Percentiles rank a stretch among this genome's conserved stretches.
Evolutionary conservation across 1,139 yeast genomes (phyloP).

Genomic region (Diutina catenulata): DNA sequence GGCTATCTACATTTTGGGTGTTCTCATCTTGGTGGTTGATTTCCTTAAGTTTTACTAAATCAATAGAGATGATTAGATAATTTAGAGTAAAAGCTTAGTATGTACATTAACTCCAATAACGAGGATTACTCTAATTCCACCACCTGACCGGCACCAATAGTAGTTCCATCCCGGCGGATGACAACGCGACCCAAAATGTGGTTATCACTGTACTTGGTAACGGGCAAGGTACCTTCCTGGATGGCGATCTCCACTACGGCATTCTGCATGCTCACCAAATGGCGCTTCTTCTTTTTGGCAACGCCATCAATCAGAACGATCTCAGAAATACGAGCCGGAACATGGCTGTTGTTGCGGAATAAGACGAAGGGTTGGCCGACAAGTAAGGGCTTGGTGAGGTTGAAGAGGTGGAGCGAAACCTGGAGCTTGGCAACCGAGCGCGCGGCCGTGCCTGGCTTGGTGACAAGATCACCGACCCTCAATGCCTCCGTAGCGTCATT

Average conservation of each 20-base stretch:
- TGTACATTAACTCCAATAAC: too few relatives aligned
- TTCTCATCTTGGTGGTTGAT: conserved; percentile 1
- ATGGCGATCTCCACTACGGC: conserved; percentile 65
- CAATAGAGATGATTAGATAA: too few relatives aligned
- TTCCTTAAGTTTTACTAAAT: neutral
- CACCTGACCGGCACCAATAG: conserved; percentile 74
- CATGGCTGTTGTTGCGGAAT: conserved; percentile 71
- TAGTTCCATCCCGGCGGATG: conserved; percentile 72
- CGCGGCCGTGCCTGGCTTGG: conserved; percentile 36
- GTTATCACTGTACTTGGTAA: conserved; percentile 48
- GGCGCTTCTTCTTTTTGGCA: conserved; percentile 47
- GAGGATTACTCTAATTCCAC: too few relatives aligned
- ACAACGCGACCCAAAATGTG: conserved; percentile 71
- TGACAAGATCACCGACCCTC: conserved; percentile 59
- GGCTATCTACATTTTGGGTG: neutral
- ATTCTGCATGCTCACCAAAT: conserved; percentile 58
- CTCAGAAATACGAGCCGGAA: conserved; percentile 58
- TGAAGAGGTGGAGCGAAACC: conserved; percentile 54
- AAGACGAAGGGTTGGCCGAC: conserved; percentile 76
- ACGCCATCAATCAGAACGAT: conserved; percentile 38
- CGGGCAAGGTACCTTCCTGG: conserved; percentile 44
- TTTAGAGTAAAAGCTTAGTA: too few relatives aligned
- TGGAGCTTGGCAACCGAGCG: conserved; percentile 38
- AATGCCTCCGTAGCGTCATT: conserved; percentile 40
- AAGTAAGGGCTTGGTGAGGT: conserved; percentile 60